Base-by-base conservation (phyloP, 2,329 filamentous ascomycete species). In the Ceratocystis harringtonii region DNA sequence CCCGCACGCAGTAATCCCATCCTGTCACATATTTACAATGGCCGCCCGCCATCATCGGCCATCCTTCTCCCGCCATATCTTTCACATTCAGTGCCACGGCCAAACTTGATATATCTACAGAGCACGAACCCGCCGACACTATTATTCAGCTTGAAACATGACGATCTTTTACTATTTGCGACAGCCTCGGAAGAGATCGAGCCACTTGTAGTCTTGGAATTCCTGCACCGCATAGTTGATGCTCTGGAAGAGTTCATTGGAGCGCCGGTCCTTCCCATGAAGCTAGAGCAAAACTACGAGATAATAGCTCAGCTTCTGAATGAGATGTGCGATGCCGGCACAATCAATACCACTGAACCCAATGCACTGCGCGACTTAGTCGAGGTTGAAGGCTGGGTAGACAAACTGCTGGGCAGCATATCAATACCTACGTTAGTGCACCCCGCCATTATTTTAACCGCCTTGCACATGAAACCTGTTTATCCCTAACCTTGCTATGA, bases 241-340 rank as follows among this genome's bases (percentile, higher is more conserved):
- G 87, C 89, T 12, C 82, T 99, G 43, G 92, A 97, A 76, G 92
- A 96, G 72, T 97, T 96, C 73, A 80, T 99, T 6, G 92, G 92
- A 67, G 86, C 90, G 58, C 94, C 94, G 15, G 77, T 99, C 61
- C 78, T 96, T 66, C 87, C 91, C 22, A 83, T 82, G 72, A 96
- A 94, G 78, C 87, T 99, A 69, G 91, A 96, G 75, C 82, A 80
- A 70, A 91, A 85, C 75, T 97, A 97, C 76, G 90, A 97, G 83
- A 87, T 97, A 32, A 88, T 95, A 43, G 92, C 92, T 19, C 94
- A 99, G 76, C 78, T 99, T 30, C 80, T 97, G 67, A 90, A 86
- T 68, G 94, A 99, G 76, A 95, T 99, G 88, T 96, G 94, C 74
- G 94, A 99, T 79, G 90, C 86, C 50, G 94, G 94, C 17, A 82